Evolutionary conservation across 2,329 filamentous ascomycete species (phyloP).

Genomic region (Gnomoniopsis sp.): DNA sequence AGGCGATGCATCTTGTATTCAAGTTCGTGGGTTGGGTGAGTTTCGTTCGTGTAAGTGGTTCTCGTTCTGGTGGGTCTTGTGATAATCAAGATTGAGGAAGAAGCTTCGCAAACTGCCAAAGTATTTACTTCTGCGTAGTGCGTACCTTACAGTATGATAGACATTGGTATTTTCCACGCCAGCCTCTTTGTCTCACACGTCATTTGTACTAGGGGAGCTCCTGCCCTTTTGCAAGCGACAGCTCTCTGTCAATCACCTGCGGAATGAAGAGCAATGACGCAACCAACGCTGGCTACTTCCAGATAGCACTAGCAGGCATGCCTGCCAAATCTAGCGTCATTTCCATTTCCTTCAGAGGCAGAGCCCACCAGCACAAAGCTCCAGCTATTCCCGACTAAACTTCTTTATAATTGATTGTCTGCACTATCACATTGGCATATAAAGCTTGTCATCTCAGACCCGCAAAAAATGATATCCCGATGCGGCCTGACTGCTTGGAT

Average conservation of each 20-base stretch:
- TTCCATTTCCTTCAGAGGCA: too few relatives aligned
- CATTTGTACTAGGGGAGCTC: background rate
- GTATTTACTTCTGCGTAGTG: too few relatives aligned
- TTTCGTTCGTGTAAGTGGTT: background rate
- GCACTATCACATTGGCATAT: too few relatives aligned
- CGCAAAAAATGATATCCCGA: background rate
- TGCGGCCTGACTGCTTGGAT: background rate
- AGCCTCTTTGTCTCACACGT: background rate
- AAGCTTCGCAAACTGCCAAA: too few relatives aligned
- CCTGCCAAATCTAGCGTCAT: too few relatives aligned
- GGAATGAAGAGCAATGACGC: conserved; percentile 13
- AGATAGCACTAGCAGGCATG: background rate
- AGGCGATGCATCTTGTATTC: conserved; percentile 15
- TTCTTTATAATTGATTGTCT: too few relatives aligned
- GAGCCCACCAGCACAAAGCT: too few relatives aligned
- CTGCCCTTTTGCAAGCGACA: background rate
- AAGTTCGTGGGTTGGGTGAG: conserved; percentile 11
- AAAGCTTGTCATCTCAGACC: background rate
- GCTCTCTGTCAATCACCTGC: background rate
- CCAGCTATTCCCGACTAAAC: too few relatives aligned
- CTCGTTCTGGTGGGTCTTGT: background rate
- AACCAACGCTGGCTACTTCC: conserved; percentile 1
- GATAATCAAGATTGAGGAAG: background rate
- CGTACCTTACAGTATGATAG: too few relatives aligned
- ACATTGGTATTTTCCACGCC: background rate